Evolutionary conservation across 2,329 filamentous ascomycete species (phyloP).

Genomic region (Pseudogymnoascus destructans): DNA sequence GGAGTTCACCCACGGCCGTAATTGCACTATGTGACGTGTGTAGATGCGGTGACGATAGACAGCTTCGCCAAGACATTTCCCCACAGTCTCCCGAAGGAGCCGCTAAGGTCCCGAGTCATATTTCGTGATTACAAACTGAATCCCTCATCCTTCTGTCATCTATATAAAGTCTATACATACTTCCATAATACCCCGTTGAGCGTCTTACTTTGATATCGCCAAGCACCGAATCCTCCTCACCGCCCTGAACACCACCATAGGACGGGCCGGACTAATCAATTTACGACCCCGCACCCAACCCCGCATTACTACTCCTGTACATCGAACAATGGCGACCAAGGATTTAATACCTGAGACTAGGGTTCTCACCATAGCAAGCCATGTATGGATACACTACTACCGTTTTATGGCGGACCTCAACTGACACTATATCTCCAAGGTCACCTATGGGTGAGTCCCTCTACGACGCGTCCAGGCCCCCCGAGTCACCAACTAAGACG

Average conservation of each 20-base stretch:
- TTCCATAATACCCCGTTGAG: not conserved
- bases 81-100: not conserved
- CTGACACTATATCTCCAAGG: conserved; percentile 34
- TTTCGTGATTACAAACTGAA: not conserved
- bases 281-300: not conserved
- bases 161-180: conserved; percentile 3
- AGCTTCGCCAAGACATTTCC: conserved; percentile 5
- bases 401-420: conserved; percentile 15
- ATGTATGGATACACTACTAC: conserved; percentile 50
- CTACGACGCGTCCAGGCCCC: not conserved
- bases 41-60: not conserved
- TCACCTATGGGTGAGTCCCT: conserved; percentile 56
- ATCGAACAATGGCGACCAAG: not conserved
- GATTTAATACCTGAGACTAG: conserved; percentile 40
- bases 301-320: not conserved
- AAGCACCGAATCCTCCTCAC: not conserved
- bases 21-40: not conserved
- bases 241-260: not conserved
- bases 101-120: conserved; percentile 6
- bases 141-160: not conserved
- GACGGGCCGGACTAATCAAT: conserved; percentile 5
- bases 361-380: conserved; percentile 82
- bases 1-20: not conserved
- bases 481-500: conserved; percentile 5
- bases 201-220: not conserved